Evolutionary conservation across 2,329 filamentous ascomycete species (phyloP), one percentile per base, ranked within the genome.

Genomic region (Trichoderma sp.): DNA sequence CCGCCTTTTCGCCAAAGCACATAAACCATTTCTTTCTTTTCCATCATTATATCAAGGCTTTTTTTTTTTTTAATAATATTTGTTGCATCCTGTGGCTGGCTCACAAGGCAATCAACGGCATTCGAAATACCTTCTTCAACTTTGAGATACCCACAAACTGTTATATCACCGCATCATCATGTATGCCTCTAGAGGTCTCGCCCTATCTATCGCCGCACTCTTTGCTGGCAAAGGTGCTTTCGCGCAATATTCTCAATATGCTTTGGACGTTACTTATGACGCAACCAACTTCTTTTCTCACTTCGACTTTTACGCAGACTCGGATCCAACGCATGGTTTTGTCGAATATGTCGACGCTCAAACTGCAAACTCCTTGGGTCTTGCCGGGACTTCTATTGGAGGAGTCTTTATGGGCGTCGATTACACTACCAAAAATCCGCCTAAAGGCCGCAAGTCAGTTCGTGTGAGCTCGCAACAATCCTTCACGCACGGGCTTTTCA

Each of bases 321-420:
- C 81, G 0, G 93, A 96, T 77, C 93, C 93, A 0, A 96, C 93
- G 2, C 76, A 90, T 73, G 93, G 93, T 36, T 93, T 90, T 76
- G 93, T 96, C 75, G 82, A 88, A 73, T 96, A 94, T 76, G 86
- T 90, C 68, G 83, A 88, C 74, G 84, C 86, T 65, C 71, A 79
- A n/a, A 87, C 85, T 2, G 92, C 93, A 70, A 86, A 87, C 72
- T 77, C 79, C n/a, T 79, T 81, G 47, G 85, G 86, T 17, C 84
- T 94, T 9, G 89, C 91, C 73, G 87, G 86, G 73, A 88, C 85
- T 74, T 79, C 84, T 64, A 82, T 86, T 70, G 82, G 84, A 69
- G 85, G 84, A 72, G 83, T 93, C 76, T 92, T 91, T 79, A 87
- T 95, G 70, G 92, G 92, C 58, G 90, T 92, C 53, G 92, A 95